phyloP scores from a whole-genome alignment of 768 basidiomycete genomes.

The Macrocybe gigantea region DNA sequence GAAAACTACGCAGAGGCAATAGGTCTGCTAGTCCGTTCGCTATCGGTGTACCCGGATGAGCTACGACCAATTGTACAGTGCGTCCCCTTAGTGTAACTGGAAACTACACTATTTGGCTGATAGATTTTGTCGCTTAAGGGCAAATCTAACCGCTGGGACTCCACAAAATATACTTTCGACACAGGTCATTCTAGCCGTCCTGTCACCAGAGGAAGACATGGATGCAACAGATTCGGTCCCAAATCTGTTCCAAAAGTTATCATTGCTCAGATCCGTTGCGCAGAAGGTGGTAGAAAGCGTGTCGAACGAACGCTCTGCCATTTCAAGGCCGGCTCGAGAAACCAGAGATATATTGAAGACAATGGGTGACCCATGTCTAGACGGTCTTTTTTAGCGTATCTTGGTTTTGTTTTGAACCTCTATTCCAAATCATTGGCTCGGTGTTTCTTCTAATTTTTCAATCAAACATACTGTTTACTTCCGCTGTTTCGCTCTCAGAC shows the following conservation, averaged over 20 bases:
- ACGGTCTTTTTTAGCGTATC: conserved; percentile 35
- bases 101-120: neutral
- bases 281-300: conserved; percentile 70
- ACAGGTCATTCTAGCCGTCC: conserved; percentile 50
- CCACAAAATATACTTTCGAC: conserved; percentile 60
- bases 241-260: conserved; percentile 62
- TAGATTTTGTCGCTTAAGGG: conserved; percentile 26
- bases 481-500: neutral
- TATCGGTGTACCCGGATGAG: conserved; percentile 57
- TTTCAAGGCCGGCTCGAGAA: conserved; percentile 78
- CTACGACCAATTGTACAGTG: conserved; percentile 67
- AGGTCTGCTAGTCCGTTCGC: conserved; percentile 54
- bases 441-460: neutral
- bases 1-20: conserved; percentile 68
- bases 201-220: conserved; percentile 40
- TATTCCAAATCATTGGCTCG: no score
- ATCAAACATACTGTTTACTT: neutral
- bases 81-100: conserved; percentile 17
- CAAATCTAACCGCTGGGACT: conserved; percentile 62
- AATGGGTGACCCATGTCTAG: conserved; percentile 34
- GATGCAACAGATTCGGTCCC: conserved; percentile 44
- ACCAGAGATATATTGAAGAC: conserved; percentile 65
- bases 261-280: conserved; percentile 54
- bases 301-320: conserved; percentile 60
- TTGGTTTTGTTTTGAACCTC: neutral